A percentile compares a stretch with the other conserved stretches of the same genome.
phyloP scores from a whole-genome alignment of 2,329 filamentous ascomycete genomes.

The Alternaria sp. region DNA sequence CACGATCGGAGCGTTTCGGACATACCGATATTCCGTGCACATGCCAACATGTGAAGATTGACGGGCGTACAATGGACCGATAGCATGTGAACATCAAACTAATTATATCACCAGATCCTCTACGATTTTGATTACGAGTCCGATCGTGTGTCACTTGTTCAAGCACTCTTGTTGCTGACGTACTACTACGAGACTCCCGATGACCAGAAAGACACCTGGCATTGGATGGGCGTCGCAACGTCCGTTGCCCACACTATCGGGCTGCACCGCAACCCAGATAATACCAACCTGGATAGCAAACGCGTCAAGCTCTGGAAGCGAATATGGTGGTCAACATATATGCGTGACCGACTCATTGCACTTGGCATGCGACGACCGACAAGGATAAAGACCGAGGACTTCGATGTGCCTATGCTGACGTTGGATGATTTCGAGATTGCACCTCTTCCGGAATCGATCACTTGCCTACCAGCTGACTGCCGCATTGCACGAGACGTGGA shows the following conservation, averaged over 20 bases:
- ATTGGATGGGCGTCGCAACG: constrained; percentile 97
- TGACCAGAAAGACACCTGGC: constrained; percentile 97
- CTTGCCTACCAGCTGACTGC: constrained; percentile 74
- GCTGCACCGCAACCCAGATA: constrained; percentile 83
- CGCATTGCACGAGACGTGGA: constrained; percentile 72
- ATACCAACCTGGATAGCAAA: constrained; percentile 75
- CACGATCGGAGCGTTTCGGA: constrained; percentile 10
- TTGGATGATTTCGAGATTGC: constrained; percentile 85
- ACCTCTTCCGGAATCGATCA: constrained; percentile 71
- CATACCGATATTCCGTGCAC: constrained; percentile 16
- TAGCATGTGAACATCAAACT: constrained; percentile 16
- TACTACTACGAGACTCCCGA: constrained; percentile 98
- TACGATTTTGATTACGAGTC: constrained; percentile 97
- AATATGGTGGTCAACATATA: constrained; percentile 98
- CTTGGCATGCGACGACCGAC: constrained; percentile 93
- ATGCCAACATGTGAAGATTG: constrained; percentile 21
- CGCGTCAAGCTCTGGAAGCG: constrained; percentile 90
- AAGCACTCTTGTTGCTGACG: constrained; percentile 89
- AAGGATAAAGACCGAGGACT: constrained; percentile 91
- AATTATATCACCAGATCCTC: constrained; percentile 65
- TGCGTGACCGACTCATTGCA: constrained; percentile 90
- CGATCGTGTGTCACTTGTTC: constrained; percentile 87
- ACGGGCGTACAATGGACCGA: not conserved
- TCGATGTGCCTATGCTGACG: constrained; percentile 89
- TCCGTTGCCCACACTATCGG: constrained; percentile 94